Conservation (phyloP, 805 yeast species). For the Metschnikowia chrysomelidarum region DNA sequence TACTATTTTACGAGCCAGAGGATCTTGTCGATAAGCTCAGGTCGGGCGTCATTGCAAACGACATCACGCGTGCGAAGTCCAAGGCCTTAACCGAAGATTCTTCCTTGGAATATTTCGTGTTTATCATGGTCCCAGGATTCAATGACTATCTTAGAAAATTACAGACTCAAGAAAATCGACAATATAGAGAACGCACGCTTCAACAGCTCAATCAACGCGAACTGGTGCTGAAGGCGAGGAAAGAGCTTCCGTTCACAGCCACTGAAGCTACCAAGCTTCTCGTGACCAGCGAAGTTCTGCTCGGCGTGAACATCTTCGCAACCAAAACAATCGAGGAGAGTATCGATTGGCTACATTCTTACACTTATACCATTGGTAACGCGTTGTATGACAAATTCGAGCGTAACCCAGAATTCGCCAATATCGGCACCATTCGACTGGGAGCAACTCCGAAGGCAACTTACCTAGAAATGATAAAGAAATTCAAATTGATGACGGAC, state of each 20-base stretch:
- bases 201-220: conserved; percentile 13
- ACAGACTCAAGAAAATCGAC: conserved; percentile 44
- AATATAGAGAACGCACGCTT: conserved; percentile 31
- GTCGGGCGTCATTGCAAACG: conserved; percentile 10
- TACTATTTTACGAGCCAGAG: conserved; percentile 47
- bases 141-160: conserved; percentile 47
- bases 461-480: conserved; percentile 49
- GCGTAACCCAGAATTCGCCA: conserved; percentile 53
- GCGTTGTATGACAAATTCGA: conserved; percentile 55
- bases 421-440: conserved; percentile 53
- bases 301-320: conserved; percentile 50
- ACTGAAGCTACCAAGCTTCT: conserved; percentile 42
- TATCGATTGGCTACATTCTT: conserved; percentile 51
- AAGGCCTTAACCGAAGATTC: conserved; percentile 17
- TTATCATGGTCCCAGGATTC: conserved; percentile 49
- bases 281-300: conserved; percentile 44
- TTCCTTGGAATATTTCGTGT: conserved; percentile 27
- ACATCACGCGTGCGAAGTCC: conserved; percentile 9
- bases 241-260: conserved; percentile 15
- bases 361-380: conserved; percentile 50
- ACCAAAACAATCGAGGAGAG: conserved; percentile 47
- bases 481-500: conserved; percentile 57
- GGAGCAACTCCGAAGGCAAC: conserved; percentile 50
- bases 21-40: conserved; percentile 34
- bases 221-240: background rate